These are phyloP conservation scores for Halteria grandinella DNA, from an alignment of 73 alveolate species.

Conservation along the genomic window DNA sequence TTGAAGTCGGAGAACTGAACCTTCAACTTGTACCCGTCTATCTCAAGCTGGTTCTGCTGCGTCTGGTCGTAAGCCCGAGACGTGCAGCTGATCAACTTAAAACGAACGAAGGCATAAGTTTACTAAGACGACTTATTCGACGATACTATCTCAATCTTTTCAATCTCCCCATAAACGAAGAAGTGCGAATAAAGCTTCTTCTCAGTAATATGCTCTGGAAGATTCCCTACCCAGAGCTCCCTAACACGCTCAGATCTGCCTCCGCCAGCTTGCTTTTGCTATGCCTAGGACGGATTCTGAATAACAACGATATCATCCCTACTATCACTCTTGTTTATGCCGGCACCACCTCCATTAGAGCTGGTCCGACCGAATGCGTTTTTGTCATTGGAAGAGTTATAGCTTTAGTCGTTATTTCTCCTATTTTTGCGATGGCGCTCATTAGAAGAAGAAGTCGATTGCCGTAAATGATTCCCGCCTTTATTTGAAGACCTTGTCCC, in stretches of 20 bases:
- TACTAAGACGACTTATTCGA: conserved; percentile 60
- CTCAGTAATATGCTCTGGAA: conserved; percentile 67
- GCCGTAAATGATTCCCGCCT: too few relatives aligned
- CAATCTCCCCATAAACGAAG: conserved; percentile 78
- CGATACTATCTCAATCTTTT: conserved; percentile 65
- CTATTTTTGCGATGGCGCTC: too few relatives aligned
- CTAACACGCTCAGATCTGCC: conserved; percentile 53
- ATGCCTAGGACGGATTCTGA: too few relatives aligned
- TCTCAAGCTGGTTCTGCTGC: conserved; percentile 25
- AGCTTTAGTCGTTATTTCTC: too few relatives aligned
- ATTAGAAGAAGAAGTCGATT: too few relatives aligned
- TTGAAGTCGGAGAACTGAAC: conserved; percentile 46
- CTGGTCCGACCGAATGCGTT: too few relatives aligned
- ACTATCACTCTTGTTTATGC: too few relatives aligned
- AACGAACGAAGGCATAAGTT: conserved; percentile 70
- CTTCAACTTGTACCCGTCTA: conserved; percentile 63
- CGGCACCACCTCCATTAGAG: too few relatives aligned
- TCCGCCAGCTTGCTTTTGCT: too few relatives aligned
- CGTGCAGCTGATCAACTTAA: conserved; percentile 54
- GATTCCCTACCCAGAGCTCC: conserved; percentile 73
- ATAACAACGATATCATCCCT: too few relatives aligned
- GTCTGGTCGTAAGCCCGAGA: conserved; percentile 55
- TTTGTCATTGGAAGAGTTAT: too few relatives aligned
- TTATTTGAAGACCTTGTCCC: not conserved
- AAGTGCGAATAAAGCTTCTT: conserved; percentile 65